Evolutionary conservation across 1,284 basidiomycete species (phyloP), one percentile per base, ranked within the genome.

Genomic region (Ganoderma resinaceum): DNA sequence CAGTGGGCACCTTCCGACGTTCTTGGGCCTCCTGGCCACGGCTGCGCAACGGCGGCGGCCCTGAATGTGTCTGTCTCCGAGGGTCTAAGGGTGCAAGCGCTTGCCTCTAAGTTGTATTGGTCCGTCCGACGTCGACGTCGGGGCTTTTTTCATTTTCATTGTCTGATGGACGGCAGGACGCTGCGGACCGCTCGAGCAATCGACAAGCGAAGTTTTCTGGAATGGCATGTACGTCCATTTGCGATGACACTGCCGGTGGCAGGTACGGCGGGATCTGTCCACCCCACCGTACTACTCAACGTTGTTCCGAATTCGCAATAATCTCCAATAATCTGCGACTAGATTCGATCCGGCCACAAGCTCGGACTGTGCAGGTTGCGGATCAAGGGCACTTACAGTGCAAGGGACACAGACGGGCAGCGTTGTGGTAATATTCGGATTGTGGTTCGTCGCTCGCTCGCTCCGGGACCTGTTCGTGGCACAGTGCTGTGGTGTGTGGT

Each of bases 401-500:
- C 53, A 4, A 18, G 14, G 23, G 20, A 33, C 55, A 58, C 55
- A 58, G 55, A 35, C 20, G 26, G 20, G 20, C 46, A 49, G 14
- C 23, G 46, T 26, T 9, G 18, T 37, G 18, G 31, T 35, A 31
- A 11, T 49, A 23, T 49, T 23, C 46, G 23, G 23, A 14, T 49
- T 43, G 46, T 26, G 46, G 46, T 9, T 49, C 46, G 23, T 55
- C 29, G 52, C 29, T 31, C 29, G 52, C 29, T 31, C 29, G 29
- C 52, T 31, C 29, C 46, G 46, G 46, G 23, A 26, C 23, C 46
- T 49, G 11, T 55, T 14, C 52, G 2, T 33, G 16, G 12, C 23
- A n/a, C 52, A 11, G 52, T 53, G 52, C 52, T 33, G 52, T 55
- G 52, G 52, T 55, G 52, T 6, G 52, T 53, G 52, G 52, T 55